Evolutionary conservation across 75 land plant genomes (phyloP).

Genomic region (Selaginella moellendorffii): DNA sequence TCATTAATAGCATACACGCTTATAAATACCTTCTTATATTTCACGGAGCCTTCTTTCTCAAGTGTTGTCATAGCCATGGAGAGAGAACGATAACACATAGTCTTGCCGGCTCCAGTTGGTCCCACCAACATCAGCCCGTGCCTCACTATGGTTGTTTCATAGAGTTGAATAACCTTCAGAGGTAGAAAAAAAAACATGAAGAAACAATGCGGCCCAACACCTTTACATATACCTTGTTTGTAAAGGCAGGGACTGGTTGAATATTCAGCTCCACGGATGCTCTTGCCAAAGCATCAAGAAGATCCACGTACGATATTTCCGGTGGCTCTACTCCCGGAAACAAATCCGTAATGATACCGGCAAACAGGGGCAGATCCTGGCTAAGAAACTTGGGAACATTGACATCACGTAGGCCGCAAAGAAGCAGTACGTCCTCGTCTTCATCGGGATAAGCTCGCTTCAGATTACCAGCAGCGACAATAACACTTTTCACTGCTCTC

Average conservation of each 20-base stretch:
- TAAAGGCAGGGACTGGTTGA: slow-evolving; percentile 24
- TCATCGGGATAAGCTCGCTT: slow-evolving; percentile 36
- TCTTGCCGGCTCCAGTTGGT: slow-evolving; percentile 33
- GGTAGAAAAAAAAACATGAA: too few relatives aligned
- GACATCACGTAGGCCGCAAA: slow-evolving; percentile 24
- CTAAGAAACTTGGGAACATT: slow-evolving; percentile 31
- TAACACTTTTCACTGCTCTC: slow-evolving; percentile 35
- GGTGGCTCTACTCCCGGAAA: slow-evolving; percentile 35
- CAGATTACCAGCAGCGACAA: slow-evolving; percentile 32
- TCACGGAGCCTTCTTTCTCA: slow-evolving; percentile 19
- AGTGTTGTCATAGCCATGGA: slow-evolving; percentile 29
- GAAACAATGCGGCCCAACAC: background rate
- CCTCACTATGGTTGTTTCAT: slow-evolving; percentile 31
- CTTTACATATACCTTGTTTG: slow-evolving; percentile 13
- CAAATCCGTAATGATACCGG: slow-evolving; percentile 31
- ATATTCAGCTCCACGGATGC: slow-evolving; percentile 15
- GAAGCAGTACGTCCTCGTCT: slow-evolving; percentile 27
- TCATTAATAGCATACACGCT: background rate
- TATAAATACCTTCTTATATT: slow-evolving; percentile 19
- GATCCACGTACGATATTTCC: slow-evolving; percentile 27
- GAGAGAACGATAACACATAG: slow-evolving; percentile 24
- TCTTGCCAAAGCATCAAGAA: slow-evolving; percentile 18
- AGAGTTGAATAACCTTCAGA: slow-evolving; percentile 30
- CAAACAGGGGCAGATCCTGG: slow-evolving; percentile 30
- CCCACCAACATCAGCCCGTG: slow-evolving; percentile 36